Evolutionary conservation across 257 asterid species (phyloP).

Genomic region (Coffea eugenioides): DNA sequence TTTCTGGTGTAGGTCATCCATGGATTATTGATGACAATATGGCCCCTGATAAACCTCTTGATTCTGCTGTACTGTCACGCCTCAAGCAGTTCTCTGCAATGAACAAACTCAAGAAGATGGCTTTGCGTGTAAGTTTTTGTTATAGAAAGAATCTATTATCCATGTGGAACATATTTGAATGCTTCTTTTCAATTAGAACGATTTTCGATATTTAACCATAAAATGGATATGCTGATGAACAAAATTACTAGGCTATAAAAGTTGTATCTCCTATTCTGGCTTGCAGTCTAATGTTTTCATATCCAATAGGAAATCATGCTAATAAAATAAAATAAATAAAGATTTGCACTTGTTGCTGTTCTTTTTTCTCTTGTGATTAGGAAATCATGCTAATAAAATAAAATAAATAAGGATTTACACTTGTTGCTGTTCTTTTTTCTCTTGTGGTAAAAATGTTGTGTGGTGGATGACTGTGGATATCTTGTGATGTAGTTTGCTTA

Average conservation of each 20-base stretch:
- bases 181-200: neutral
- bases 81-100: constrained; percentile 95
- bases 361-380: too few relatives aligned
- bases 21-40: constrained; percentile 90
- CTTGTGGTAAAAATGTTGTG: neutral
- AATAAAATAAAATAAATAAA: too few relatives aligned
- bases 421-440: neutral
- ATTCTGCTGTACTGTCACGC: constrained; percentile 93
- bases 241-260: neutral
- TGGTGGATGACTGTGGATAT: neutral
- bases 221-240: neutral
- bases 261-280: neutral
- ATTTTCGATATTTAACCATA: neutral
- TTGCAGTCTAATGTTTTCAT: neutral
- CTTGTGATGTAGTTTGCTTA: neutral
- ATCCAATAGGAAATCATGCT: too few relatives aligned
- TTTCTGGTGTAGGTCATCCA: constrained; percentile 67
- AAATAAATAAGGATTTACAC: too few relatives aligned
- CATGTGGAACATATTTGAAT: neutral
- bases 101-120: constrained; percentile 98
- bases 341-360: too few relatives aligned
- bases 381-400: too few relatives aligned
- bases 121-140: constrained; percentile 72
- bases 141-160: neutral
- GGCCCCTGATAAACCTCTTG: constrained; percentile 96